These are phyloP conservation scores for Tylopilus sp. DNA, from an alignment of 768 basidiomycete species.

Conservation along the genomic window DNA sequence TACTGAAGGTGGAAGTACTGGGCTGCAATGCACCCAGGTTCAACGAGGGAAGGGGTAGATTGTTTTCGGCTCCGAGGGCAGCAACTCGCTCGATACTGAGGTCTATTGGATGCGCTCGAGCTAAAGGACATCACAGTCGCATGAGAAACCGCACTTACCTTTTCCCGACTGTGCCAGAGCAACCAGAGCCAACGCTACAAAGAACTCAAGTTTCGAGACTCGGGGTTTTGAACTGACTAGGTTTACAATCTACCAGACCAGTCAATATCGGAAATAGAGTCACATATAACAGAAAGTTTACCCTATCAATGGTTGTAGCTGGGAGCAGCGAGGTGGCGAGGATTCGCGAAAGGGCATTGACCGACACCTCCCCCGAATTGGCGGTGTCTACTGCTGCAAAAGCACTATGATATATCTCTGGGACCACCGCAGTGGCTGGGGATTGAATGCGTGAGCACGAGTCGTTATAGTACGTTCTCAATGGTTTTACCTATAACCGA, in stretches of 20 bases:
- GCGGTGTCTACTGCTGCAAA: conserved; percentile 71
- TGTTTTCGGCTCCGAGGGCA: conserved; percentile 71
- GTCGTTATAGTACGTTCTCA: background rate
- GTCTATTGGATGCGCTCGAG: conserved; percentile 41
- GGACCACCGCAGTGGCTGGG: conserved; percentile 76
- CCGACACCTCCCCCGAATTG: conserved; percentile 73
- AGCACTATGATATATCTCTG: conserved; percentile 70
- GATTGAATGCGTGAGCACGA: conserved; percentile 10
- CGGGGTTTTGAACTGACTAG: conserved; percentile 77
- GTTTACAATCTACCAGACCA: conserved; percentile 70
- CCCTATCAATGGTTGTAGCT: conserved; percentile 80
- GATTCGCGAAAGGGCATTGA: conserved; percentile 79
- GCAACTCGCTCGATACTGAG: conserved; percentile 81
- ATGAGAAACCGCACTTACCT: conserved; percentile 42
- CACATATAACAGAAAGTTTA: conserved; percentile 27
- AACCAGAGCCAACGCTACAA: conserved; percentile 83
- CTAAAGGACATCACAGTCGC: background rate
- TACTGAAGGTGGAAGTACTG: conserved; percentile 48
- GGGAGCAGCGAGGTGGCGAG: conserved; percentile 75
- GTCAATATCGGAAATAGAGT: background rate
- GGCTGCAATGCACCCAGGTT: conserved; percentile 58
- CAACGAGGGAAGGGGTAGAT: conserved; percentile 70
- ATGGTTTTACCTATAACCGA: conserved; percentile 59
- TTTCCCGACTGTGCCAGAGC: conserved; percentile 81
- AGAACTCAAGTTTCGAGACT: conserved; percentile 88